Evolutionary conservation across 306 rosid genomes (phyloP).

Genomic region (Fragaria nilgerrensis): DNA sequence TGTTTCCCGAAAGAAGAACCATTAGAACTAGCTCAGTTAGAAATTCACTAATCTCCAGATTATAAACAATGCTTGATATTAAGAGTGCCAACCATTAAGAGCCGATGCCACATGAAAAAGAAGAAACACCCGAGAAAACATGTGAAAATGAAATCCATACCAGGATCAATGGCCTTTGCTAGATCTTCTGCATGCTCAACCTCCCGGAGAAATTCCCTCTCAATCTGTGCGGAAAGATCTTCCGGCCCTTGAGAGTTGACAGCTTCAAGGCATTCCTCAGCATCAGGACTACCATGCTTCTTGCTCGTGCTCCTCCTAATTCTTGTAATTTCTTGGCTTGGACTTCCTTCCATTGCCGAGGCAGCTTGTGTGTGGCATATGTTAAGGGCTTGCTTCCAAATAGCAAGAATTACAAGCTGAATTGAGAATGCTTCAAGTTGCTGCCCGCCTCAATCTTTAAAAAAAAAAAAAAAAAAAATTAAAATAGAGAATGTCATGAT

Average conservation of each 20-base stretch:
- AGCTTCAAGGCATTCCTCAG: constrained; percentile 51
- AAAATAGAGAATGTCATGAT: background rate
- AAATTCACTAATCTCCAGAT: background rate
- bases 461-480: background rate
- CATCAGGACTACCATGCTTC: constrained; percentile 51
- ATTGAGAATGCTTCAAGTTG: constrained; percentile 91
- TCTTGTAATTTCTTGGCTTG: constrained; percentile 69
- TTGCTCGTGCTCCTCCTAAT: constrained; percentile 61
- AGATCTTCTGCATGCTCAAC: constrained; percentile 88
- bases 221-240: constrained; percentile 65
- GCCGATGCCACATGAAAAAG: background rate
- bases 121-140: background rate
- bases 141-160: constrained; percentile 39
- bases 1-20: background rate
- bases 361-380: constrained; percentile 99
- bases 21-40: background rate
- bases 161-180: constrained; percentile 82
- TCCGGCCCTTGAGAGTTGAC: constrained; percentile 48
- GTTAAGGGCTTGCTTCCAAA: constrained; percentile 96
- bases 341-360: constrained; percentile 98
- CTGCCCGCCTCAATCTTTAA: constrained; percentile 61
- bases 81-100: background rate
- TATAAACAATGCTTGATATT: background rate
- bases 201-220: constrained; percentile 80
- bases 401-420: constrained; percentile 96